Percentiles rank a stretch among this genome's conserved stretches.
phyloP scores from a whole-genome alignment of 768 basidiomycete genomes.

The Leucosporidium yakuticum region DNA sequence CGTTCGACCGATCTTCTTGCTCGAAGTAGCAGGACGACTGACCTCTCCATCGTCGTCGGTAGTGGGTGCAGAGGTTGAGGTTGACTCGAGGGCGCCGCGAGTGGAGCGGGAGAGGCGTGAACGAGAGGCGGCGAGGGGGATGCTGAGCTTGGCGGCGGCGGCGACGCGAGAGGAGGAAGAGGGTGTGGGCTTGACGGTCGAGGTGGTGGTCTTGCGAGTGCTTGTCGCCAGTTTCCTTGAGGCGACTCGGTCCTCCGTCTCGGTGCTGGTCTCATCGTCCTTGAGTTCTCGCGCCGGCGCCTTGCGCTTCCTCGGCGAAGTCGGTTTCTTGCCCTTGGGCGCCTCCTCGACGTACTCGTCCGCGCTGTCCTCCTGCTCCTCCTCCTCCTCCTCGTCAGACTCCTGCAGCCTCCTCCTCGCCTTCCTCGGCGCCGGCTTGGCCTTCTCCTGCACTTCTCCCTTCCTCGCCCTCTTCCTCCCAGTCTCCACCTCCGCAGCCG shows the following conservation, averaged over 20 bases:
- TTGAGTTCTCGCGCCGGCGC: neutral
- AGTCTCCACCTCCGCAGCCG: neutral
- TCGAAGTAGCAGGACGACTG: too few species aligned
- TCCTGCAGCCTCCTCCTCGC: neutral
- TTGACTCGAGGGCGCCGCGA: too few species aligned
- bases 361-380: neutral
- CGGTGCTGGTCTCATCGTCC: neutral
- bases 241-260: neutral
- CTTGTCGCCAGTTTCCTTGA: neutral
- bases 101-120: too few species aligned
- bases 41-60: too few species aligned
- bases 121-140: too few species aligned
- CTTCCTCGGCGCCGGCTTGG: neutral
- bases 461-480: neutral
- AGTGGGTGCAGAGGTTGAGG: too few species aligned
- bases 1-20: too few species aligned
- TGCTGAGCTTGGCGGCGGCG: too few species aligned
- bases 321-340: neutral
- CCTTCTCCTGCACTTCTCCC: neutral
- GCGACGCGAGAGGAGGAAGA: too few species aligned
- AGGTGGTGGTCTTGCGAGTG: neutral
- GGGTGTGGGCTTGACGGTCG: too few species aligned
- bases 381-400: slow-evolving; percentile 37
- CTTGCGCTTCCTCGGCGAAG: neutral
- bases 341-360: neutral